These are phyloP conservation scores for Russula olivacea DNA, from an alignment of 768 basidiomycete species.

Conservation along the genomic window DNA sequence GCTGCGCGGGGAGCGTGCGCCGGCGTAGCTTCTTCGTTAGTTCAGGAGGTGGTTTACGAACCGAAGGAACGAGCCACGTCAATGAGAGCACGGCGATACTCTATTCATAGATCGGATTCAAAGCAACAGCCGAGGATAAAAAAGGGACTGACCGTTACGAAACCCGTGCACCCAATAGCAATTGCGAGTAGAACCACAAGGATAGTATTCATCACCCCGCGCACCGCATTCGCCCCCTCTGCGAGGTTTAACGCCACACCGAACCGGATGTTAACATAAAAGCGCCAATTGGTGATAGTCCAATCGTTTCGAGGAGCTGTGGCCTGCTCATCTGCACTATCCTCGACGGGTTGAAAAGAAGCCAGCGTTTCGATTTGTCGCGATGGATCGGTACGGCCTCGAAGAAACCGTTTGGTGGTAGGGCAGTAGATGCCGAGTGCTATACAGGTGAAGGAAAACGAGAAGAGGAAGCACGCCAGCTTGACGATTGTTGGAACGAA, in stretches of 20 bases:
- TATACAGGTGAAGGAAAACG: constrained; percentile 20
- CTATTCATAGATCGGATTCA: not conserved
- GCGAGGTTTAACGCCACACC: constrained; percentile 12
- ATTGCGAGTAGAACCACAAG: constrained; percentile 8
- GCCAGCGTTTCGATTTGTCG: constrained; percentile 10
- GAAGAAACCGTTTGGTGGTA: constrained; percentile 2
- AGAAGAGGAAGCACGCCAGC: constrained; percentile 22
- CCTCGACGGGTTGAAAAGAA: constrained; percentile 4
- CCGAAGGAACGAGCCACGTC: constrained; percentile 19
- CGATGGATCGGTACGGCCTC: constrained; percentile 1
- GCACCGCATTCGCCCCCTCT: constrained; percentile 9
- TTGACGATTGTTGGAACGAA: constrained; percentile 4
- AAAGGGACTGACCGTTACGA: constrained; percentile 17
- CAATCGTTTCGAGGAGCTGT: not conserved
- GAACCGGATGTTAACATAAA: constrained; percentile 20
- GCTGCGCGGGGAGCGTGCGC: not conserved
- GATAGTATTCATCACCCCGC: not conserved
- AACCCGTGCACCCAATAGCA: constrained; percentile 16
- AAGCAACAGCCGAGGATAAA: not conserved
- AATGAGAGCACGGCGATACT: constrained; percentile 14
- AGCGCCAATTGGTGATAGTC: constrained; percentile 3
- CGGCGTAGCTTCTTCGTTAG: not conserved
- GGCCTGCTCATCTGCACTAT: constrained; percentile 11
- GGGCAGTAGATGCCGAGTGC: constrained; percentile 17
- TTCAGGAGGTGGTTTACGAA: not conserved